Evolutionary conservation across 768 basidiomycete species (phyloP).

Genomic region (Lyophyllum decastes): DNA sequence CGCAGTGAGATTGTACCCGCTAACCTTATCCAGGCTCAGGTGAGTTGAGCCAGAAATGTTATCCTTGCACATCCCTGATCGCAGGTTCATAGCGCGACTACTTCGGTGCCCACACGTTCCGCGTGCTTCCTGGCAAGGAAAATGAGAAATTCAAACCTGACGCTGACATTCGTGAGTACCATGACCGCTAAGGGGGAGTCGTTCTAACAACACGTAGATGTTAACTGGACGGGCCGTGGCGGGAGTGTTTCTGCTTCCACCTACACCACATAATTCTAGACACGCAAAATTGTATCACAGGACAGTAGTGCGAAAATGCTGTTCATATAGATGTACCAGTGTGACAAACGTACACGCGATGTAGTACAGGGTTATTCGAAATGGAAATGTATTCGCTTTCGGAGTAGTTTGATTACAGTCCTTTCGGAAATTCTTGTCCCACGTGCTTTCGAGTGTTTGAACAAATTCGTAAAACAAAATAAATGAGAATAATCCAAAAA

Average conservation of each 20-base stretch:
- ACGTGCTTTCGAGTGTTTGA: too few species aligned
- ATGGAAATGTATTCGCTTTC: neutral
- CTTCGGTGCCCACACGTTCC: constrained; percentile 99
- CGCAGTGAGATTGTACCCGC: constrained; percentile 93
- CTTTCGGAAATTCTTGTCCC: too few species aligned
- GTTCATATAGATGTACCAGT: constrained; percentile 10
- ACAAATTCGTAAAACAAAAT: too few species aligned
- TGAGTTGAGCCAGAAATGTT: constrained; percentile 25
- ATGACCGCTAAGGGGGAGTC: constrained; percentile 3
- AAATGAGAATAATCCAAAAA: too few species aligned
- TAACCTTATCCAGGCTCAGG: constrained; percentile 93
- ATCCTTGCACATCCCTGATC: neutral
- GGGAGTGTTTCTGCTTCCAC: constrained; percentile 90
- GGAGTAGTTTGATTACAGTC: neutral
- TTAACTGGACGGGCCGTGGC: constrained; percentile 99
- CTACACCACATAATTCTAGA: constrained; percentile 58
- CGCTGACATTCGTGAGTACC: constrained; percentile 82
- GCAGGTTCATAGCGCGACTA: constrained; percentile 75
- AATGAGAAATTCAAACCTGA: constrained; percentile 77
- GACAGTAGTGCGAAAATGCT: neutral
- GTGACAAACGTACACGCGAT: constrained; percentile 8
- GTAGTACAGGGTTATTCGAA: constrained; percentile 10
- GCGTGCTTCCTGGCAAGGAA: constrained; percentile 89
- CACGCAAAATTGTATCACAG: constrained; percentile 8
- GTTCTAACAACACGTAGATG: constrained; percentile 51